Evolutionary conservation across 371 early-diverging fungal genomes (phyloP).

Genomic region (Mortierella sp.): DNA sequence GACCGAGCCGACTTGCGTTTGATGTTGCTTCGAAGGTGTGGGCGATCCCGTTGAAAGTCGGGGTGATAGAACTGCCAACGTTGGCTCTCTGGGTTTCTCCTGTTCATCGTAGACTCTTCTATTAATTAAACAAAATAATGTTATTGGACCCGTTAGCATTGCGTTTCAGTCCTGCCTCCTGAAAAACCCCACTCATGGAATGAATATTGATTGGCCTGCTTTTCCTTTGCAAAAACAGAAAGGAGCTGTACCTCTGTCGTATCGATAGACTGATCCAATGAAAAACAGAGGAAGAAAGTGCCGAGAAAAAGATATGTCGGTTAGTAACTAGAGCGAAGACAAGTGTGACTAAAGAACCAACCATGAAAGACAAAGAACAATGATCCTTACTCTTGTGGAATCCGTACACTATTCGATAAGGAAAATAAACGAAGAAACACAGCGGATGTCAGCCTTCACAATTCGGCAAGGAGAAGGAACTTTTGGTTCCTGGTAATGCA

Average conservation of each 20-base stretch:
- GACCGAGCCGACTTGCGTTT: conserved; percentile 58
- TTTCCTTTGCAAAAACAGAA: not conserved
- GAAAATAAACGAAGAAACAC: not conserved
- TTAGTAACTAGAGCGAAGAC: not conserved
- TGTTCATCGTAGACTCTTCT: conserved; percentile 58
- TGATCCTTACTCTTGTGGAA: conserved; percentile 57
- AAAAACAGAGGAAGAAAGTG: conserved; percentile 5
- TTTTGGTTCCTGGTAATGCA: not conserved
- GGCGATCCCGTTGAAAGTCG: conserved; percentile 49
- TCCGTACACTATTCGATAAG: conserved; percentile 52
- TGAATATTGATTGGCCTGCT: not conserved
- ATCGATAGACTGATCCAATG: conserved; percentile 37
- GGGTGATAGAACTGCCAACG: conserved; percentile 59
- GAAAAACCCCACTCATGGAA: not conserved
- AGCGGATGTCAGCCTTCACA: not conserved
- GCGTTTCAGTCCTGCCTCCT: conserved; percentile 7
- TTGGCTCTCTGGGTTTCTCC: conserved; percentile 56
- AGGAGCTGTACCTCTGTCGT: conserved; percentile 40
- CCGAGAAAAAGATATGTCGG: not conserved
- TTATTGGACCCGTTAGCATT: not conserved
- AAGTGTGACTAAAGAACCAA: not conserved
- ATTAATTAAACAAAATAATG: not conserved
- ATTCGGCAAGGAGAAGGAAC: not conserved
- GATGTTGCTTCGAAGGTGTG: conserved; percentile 55
- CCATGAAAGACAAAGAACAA: not conserved